Evolutionary conservation across 164 flowering plant genomes (phyloP).

Genomic region (Saururus chinensis): DNA sequence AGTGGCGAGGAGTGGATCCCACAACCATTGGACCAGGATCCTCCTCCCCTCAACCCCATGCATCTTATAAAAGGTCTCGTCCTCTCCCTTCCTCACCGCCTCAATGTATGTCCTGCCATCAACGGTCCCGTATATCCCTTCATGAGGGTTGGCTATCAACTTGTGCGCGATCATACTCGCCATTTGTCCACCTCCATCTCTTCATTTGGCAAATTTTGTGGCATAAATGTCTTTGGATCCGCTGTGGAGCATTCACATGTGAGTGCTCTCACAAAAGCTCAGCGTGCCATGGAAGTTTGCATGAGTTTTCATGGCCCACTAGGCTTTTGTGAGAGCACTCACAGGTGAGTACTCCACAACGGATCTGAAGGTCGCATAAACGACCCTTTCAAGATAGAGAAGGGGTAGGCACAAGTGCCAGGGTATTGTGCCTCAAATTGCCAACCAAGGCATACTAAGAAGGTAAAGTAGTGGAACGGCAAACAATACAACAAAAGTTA

Average conservation of each 20-base stretch:
- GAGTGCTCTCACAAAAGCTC: no score
- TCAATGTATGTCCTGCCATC: constrained; percentile 58
- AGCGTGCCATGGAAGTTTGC: no score
- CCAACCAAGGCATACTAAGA: constrained; percentile 67
- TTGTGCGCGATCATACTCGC: constrained; percentile 63
- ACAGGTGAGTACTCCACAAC: constrained; percentile 2
- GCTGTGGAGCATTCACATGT: no score
- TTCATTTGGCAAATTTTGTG: constrained; percentile 48
- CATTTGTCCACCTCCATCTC: constrained; percentile 57
- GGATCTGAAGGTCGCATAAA: constrained; percentile 36
- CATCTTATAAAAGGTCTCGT: constrained; percentile 39
- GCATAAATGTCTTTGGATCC: no score
- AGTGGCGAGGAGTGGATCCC: constrained; percentile 35
- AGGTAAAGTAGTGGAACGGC: constrained; percentile 68
- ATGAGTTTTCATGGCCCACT: no score
- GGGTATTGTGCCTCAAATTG: constrained; percentile 50
- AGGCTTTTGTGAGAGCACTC: no score
- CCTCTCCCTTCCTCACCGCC: constrained; percentile 23
- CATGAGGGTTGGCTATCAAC: constrained; percentile 54
- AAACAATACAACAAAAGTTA: no score
- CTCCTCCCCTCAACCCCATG: constrained; percentile 48
- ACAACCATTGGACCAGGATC: constrained; percentile 56
- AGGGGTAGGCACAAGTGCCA: constrained; percentile 59
- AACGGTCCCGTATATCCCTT: constrained; percentile 54
- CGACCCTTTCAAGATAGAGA: no score